These are phyloP conservation scores for Atkinsonella hypoxylon DNA, from an alignment of 2,329 filamentous ascomycete genomes.

Conservation along the genomic window DNA sequence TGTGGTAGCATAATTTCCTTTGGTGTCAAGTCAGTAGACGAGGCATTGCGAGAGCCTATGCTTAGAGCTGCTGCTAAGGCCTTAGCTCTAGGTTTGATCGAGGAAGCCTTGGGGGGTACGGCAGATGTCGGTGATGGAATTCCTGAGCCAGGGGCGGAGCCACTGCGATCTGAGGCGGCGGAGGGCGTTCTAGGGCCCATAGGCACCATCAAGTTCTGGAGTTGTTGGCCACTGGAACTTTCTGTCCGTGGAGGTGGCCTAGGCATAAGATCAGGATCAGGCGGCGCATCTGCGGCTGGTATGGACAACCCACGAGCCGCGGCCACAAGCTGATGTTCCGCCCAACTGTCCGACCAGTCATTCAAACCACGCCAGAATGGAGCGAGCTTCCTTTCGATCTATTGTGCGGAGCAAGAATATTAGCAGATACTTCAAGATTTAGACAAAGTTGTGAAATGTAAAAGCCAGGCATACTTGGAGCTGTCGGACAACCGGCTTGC, in stretches of 20 bases:
- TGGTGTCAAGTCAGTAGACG: slow-evolving; percentile 58
- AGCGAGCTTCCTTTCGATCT: slow-evolving; percentile 88
- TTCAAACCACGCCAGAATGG: slow-evolving; percentile 94
- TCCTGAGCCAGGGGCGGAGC: slow-evolving; percentile 47
- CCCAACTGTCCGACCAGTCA: slow-evolving; percentile 80
- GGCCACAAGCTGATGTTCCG: slow-evolving; percentile 88
- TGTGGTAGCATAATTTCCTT: slow-evolving; percentile 69
- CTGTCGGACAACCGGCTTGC: slow-evolving; percentile 75
- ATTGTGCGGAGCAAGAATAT: slow-evolving; percentile 2
- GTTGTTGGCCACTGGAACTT: slow-evolving; percentile 41
- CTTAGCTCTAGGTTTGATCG: slow-evolving; percentile 76
- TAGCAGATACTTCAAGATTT: slow-evolving; percentile 7
- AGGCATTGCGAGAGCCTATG: slow-evolving; percentile 59
- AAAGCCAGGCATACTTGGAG: slow-evolving; percentile 55
- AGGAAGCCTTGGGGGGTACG: slow-evolving; percentile 33
- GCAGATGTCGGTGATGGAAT: slow-evolving; percentile 37
- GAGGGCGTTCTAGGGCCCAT: slow-evolving; percentile 69
- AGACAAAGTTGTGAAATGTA: neutral
- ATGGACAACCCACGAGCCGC: slow-evolving; percentile 75
- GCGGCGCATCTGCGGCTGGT: slow-evolving; percentile 72
- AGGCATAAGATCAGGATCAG: slow-evolving; percentile 51
- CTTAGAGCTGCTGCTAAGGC: slow-evolving; percentile 74
- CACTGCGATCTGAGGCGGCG: slow-evolving; percentile 57
- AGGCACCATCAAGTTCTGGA: slow-evolving; percentile 67
- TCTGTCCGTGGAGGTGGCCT: slow-evolving; percentile 30